These are phyloP conservation scores for Microascus cirrosus DNA, from an alignment of 2,329 filamentous ascomycete species.

Conservation along the genomic window DNA sequence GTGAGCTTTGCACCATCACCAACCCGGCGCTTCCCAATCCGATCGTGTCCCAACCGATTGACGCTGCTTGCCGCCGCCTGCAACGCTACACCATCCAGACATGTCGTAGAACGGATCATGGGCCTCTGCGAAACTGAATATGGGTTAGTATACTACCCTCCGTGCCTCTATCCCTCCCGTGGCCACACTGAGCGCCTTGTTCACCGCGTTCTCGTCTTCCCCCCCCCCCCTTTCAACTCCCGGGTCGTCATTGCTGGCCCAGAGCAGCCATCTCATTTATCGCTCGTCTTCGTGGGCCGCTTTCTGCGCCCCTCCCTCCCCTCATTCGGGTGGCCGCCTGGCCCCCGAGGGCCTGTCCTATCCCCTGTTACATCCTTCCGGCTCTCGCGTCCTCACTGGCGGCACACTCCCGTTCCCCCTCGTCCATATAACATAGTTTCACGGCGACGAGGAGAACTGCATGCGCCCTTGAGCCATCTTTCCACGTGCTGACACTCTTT, in stretches of 20 bases:
- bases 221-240: neutral
- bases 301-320: neutral
- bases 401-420: neutral
- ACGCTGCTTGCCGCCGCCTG: slow-evolving; percentile 3
- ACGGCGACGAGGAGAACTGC: slow-evolving; percentile 15
- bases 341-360: neutral
- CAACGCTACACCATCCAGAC: slow-evolving; percentile 3
- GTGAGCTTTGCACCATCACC: neutral
- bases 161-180: slow-evolving; percentile 4
- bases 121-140: slow-evolving; percentile 20
- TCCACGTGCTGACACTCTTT: slow-evolving; percentile 5
- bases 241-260: neutral
- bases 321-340: neutral
- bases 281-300: neutral
- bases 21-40: neutral
- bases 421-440: slow-evolving; percentile 12
- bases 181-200: neutral
- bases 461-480: neutral
- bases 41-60: slow-evolving; percentile 1
- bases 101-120: slow-evolving; percentile 18
- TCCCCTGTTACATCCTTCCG: slow-evolving; percentile 9
- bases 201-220: neutral
- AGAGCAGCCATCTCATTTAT: neutral
- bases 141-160: slow-evolving; percentile 17
- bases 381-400: neutral